These are phyloP conservation scores for Bryum argenteum DNA, from an alignment of 225 moss, liverwort and hornwort species.

Conservation along the genomic window DNA sequence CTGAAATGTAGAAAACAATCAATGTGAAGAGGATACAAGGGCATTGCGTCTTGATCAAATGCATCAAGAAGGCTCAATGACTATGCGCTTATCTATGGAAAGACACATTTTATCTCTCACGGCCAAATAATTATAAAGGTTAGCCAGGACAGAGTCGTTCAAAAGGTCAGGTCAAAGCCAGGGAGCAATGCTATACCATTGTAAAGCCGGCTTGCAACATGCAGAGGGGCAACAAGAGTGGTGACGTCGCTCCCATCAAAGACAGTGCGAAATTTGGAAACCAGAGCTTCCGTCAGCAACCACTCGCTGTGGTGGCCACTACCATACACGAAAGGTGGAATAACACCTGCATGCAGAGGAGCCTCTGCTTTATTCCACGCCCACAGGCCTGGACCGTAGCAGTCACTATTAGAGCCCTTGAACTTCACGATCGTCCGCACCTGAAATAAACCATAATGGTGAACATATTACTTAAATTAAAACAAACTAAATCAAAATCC, in stretches of 20 bases:
- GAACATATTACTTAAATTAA: conserved; percentile 4
- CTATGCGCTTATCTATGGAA: not conserved
- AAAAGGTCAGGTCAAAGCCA: not conserved
- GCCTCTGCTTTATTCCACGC: conserved; percentile 80
- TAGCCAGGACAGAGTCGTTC: not conserved
- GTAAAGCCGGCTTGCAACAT: conserved; percentile 44
- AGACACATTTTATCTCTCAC: not conserved
- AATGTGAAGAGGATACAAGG: not conserved
- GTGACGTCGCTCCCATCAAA: conserved; percentile 77
- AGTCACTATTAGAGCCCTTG: conserved; percentile 51
- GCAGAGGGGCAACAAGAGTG: conserved; percentile 59
- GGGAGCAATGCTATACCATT: conserved; percentile 36
- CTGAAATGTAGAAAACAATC: conserved; percentile 32
- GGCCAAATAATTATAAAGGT: not conserved
- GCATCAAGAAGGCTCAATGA: not conserved
- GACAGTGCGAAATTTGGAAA: conserved; percentile 76
- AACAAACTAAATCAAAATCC: not conserved
- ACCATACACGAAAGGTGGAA: conserved; percentile 87
- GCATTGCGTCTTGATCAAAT: not conserved
- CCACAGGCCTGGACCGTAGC: conserved; percentile 85
- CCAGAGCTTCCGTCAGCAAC: conserved; percentile 83
- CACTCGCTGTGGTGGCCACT: conserved; percentile 93
- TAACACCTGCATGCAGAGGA: conserved; percentile 83
- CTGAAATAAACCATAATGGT: conserved; percentile 34
- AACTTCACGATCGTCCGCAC: conserved; percentile 59